Evolutionary conservation across 805 yeast genomes (phyloP).

Genomic region (Danielia oregonensis): DNA sequence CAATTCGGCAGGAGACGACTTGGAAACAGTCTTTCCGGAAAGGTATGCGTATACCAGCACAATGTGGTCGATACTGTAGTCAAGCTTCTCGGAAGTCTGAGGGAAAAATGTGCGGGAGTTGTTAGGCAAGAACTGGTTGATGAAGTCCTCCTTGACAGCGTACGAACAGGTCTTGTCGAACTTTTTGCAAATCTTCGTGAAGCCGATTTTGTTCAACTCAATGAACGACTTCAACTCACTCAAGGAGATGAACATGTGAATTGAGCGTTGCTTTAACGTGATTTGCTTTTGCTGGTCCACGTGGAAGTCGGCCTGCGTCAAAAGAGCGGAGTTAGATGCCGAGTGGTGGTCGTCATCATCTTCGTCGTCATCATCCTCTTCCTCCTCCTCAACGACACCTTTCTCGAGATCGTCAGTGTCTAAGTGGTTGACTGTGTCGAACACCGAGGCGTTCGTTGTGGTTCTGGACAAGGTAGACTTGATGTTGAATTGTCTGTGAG

Average conservation of each 20-base stretch:
- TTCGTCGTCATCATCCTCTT: conserved; percentile 28
- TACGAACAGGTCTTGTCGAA: conserved; percentile 80
- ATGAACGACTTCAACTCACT: conserved; percentile 81
- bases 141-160: conserved; percentile 54
- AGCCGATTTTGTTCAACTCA: conserved; percentile 84
- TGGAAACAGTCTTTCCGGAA: conserved; percentile 31
- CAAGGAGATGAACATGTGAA: conserved; percentile 64
- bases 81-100: conserved; percentile 33
- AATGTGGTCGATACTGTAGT: conserved; percentile 49
- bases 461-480: conserved; percentile 20
- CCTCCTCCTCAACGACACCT: conserved; percentile 27
- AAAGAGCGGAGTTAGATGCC: conserved; percentile 18
- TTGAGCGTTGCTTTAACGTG: conserved; percentile 63
- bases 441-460: conserved; percentile 23
- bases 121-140: conserved; percentile 41
- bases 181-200: conserved; percentile 84
- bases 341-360: conserved; percentile 17
- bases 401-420: conserved; percentile 29
- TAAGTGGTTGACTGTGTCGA: conserved; percentile 25
- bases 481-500: conserved; percentile 19
- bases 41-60: conserved; percentile 51
- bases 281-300: conserved; percentile 40
- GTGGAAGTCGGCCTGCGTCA: conserved; percentile 27
- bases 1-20: conserved; percentile 47
- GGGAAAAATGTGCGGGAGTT: conserved; percentile 55